A percentile compares a stretch with the other conserved stretches of the same genome.
Conservation (phyloP, 768 basidiomycete genomes). For the Pleurotus pulmonarius region DNA sequence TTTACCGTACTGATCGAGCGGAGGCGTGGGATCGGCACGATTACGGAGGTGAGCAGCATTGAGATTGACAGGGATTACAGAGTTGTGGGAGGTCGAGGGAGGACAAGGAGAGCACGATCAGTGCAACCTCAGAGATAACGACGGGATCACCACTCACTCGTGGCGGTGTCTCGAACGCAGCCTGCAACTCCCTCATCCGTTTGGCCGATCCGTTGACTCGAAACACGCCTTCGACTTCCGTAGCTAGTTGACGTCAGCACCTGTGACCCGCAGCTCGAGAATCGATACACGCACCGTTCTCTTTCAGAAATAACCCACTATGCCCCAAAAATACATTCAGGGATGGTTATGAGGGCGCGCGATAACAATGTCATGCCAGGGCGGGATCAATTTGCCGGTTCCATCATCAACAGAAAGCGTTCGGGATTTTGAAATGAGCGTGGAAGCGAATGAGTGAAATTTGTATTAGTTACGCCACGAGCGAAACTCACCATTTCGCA, state of each 20-base stretch:
- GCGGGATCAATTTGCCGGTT: neutral
- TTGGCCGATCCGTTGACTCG: slow-evolving; percentile 94
- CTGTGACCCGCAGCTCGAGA: neutral
- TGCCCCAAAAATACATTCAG: neutral
- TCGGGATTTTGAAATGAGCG: neutral
- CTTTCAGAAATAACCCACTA: slow-evolving; percentile 92
- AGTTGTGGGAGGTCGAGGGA: too few species aligned
- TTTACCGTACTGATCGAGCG: slow-evolving; percentile 76
- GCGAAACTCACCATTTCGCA: slow-evolving; percentile 80
- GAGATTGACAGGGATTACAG: too few species aligned
- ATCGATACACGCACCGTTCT: slow-evolving; percentile 59
- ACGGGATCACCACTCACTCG: slow-evolving; percentile 45
- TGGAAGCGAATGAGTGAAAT: neutral
- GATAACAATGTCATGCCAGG: slow-evolving; percentile 1
- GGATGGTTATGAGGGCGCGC: slow-evolving; percentile 8
- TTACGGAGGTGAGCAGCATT: too few species aligned
- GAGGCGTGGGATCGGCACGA: too few species aligned
- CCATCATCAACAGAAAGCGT: neutral
- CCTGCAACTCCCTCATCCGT: slow-evolving; percentile 94
- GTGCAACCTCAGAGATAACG: neutral
- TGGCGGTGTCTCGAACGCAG: slow-evolving; percentile 84
- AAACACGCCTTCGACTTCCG: slow-evolving; percentile 91
- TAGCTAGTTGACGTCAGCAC: slow-evolving; percentile 42
- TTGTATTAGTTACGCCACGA: slow-evolving; percentile 3
- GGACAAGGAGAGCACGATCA: neutral